A percentile compares a stretch with the other conserved stretches of the same genome.
phyloP scores from a whole-genome alignment of 192 early-diverging fungal genomes.

The Coemansia sp. region DNA sequence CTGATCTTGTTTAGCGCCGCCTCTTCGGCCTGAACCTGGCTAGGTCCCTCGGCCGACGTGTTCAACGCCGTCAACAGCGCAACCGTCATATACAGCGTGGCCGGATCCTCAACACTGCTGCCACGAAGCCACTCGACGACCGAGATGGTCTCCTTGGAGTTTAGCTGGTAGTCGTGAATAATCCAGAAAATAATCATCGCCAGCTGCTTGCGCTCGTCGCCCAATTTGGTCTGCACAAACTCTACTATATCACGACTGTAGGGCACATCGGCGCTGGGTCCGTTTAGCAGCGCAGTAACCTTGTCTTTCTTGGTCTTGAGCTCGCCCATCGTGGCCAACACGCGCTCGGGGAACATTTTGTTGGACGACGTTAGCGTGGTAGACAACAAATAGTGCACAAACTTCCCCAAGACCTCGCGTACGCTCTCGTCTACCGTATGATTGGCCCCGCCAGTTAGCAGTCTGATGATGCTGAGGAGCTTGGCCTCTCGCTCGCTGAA shows the following conservation, averaged over 20 bases:
- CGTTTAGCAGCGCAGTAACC: conserved; percentile 54
- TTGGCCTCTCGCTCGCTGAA: conserved; percentile 68
- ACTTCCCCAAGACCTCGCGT: conserved; percentile 51
- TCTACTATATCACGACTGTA: conserved; percentile 50
- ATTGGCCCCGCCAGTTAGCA: conserved; percentile 60
- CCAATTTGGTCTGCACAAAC: conserved; percentile 43
- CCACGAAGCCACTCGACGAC: conserved; percentile 49
- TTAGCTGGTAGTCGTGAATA: conserved; percentile 48
- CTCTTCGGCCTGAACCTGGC: conserved; percentile 36
- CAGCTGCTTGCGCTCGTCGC: conserved; percentile 52
- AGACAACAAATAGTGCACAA: conserved; percentile 37
- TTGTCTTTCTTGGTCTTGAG: conserved; percentile 57
- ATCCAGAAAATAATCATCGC: conserved; percentile 53
- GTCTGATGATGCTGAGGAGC: conserved; percentile 59
- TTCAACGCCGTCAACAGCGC: conserved; percentile 41
- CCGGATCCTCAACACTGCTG: conserved; percentile 43
- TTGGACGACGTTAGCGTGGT: conserved; percentile 25
- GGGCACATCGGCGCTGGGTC: conserved; percentile 57
- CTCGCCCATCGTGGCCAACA: conserved; percentile 57
- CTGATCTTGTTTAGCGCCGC: conserved; percentile 50
- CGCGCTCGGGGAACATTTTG: conserved; percentile 59
- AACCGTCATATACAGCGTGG: conserved; percentile 40
- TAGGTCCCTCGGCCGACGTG: conserved; percentile 27
- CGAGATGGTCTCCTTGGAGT: conserved; percentile 35
- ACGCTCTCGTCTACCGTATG: conserved; percentile 48